Evolutionary conservation across 164 flowering plant genomes (phyloP), one percentile per base, ranked within the genome.

Genomic region (Cinnamomum micranthum): DNA sequence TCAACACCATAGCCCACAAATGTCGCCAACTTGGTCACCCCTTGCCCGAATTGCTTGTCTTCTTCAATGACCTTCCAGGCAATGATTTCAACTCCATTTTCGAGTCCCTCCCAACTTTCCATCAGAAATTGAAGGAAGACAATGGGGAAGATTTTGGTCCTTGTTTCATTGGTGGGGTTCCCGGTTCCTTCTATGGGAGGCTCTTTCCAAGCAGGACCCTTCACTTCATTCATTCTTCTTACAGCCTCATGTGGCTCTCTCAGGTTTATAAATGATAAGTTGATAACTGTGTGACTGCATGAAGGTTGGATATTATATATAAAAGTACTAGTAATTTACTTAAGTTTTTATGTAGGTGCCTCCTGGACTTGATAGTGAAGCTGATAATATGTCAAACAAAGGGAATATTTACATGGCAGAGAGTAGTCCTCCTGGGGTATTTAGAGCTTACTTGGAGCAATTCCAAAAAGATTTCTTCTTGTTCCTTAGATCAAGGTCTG

Each of bases 181-280:
- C 97, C 0, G 86, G 88, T 2, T 85, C 91, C 22, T 91, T 91
- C 77, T 88, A 90, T 33, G 84, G 77, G 4, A 83, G 91, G 80
- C 86, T 89, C 13, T 90, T 90, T 62, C 88, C 85, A 15, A n/a
- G 58, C 66, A 75, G 77, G 2, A 82, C 72, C 31, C 75, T 90
- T 2, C 86, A 90, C 78, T 87, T 91, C 71, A 81, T 91, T 50
- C 89, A 88, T 63, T 89, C 93, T 60, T 91, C 93, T 52, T 88
- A 86, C 71, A 85, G 92, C 65, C 84, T 88, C 47, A 78, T 71
- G 22, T 90, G 89, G 90, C 86, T 91, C 4, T 91, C 96, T 59
- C 81, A 86, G 88, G 96, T 89, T 23, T 7, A 41, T 41, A 41
- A 41, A 41, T 41, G 47, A 41, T 41, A 9, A 41, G 47, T 41